phyloP scores from a whole-genome alignment of 2,329 filamentous ascomycete species.

The Shiraia sp. region DNA sequence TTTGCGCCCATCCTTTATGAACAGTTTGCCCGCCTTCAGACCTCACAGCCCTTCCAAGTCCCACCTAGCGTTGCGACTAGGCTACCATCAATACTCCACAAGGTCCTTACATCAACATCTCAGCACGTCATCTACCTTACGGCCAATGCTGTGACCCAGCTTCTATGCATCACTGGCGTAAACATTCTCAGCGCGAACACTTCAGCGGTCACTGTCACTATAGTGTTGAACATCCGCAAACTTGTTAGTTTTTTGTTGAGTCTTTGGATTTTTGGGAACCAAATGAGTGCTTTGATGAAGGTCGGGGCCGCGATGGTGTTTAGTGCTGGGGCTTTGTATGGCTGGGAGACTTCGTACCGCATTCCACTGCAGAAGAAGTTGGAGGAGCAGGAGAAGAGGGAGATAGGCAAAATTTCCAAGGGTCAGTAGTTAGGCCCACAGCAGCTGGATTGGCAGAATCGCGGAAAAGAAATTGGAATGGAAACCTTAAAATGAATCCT shows the following conservation, averaged over 20 bases:
- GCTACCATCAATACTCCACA: constrained; percentile 34
- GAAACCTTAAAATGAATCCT: too few relatives aligned
- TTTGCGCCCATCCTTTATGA: constrained; percentile 67
- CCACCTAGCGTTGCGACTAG: constrained; percentile 31
- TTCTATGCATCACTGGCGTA: constrained; percentile 92
- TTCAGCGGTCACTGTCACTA: constrained; percentile 91
- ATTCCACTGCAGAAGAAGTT: constrained; percentile 46
- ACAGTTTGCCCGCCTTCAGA: constrained; percentile 67
- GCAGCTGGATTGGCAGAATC: background rate
- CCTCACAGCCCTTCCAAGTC: constrained; percentile 62
- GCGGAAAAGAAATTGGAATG: background rate
- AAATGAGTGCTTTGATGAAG: constrained; percentile 74
- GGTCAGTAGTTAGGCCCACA: constrained; percentile 18
- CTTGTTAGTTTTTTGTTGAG: constrained; percentile 87
- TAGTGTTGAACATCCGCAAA: constrained; percentile 94
- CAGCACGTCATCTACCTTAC: constrained; percentile 72
- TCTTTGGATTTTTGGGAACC: constrained; percentile 92
- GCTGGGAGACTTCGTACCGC: constrained; percentile 65
- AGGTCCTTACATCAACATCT: constrained; percentile 51
- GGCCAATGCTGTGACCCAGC: constrained; percentile 85
- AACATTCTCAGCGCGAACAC: constrained; percentile 89
- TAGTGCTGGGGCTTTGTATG: constrained; percentile 87
- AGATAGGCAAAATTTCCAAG: constrained; percentile 28
- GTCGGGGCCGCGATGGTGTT: constrained; percentile 86
- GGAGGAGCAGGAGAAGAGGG: constrained; percentile 35